phyloP scores from a whole-genome alignment of 2,329 filamentous ascomycete genomes.

The Fusarium sarcochroum region DNA sequence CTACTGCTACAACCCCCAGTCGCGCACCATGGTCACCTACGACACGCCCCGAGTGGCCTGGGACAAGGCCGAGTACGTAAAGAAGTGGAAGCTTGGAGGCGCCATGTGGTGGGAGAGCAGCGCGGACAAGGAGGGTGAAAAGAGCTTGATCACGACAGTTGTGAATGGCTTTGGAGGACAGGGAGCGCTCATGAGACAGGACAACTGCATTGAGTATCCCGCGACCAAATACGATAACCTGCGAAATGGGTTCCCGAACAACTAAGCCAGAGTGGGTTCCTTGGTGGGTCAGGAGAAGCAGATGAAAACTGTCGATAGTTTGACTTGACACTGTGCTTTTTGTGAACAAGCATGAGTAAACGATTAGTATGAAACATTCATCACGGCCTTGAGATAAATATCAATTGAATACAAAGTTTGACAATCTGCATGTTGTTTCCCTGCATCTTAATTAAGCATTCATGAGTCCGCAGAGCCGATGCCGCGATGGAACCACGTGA shows the following conservation, averaged over 20 bases:
- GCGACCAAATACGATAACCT: constrained; percentile 80
- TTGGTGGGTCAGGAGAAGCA: constrained; percentile 1
- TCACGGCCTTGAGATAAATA: neutral
- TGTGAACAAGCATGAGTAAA: neutral
- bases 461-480: neutral
- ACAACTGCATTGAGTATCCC: constrained; percentile 75
- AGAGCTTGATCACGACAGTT: constrained; percentile 78
- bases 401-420: neutral
- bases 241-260: constrained; percentile 67
- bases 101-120: constrained; percentile 99
- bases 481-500: constrained; percentile 41
- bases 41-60: constrained; percentile 78
- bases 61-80: constrained; percentile 80
- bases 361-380: constrained; percentile 1
- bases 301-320: constrained; percentile 3
- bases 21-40: constrained; percentile 81
- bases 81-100: constrained; percentile 77
- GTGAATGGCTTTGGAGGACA: constrained; percentile 71
- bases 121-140: constrained; percentile 75
- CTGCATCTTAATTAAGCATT: neutral
- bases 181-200: constrained; percentile 61
- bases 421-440: neutral
- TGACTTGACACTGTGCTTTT: neutral
- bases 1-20: constrained; percentile 79
- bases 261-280: constrained; percentile 47